Conservation (phyloP, 2,329 filamentous ascomycete genomes). For the Lachnum nothofagi region DNA sequence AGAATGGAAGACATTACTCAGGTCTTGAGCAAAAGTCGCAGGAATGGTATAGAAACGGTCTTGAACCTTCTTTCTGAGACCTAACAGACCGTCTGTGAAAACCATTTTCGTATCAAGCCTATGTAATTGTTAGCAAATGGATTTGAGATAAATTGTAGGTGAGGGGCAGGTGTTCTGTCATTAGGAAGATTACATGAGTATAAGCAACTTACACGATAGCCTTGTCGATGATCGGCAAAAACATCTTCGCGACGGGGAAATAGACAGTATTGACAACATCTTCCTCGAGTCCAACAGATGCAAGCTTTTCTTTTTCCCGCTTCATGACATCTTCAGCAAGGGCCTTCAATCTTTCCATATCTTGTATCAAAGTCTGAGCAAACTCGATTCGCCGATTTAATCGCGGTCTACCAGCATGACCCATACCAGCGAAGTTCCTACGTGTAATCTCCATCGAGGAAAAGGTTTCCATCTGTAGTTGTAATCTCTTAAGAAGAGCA, state of each 20-base stretch:
- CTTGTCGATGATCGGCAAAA: slow-evolving; percentile 74
- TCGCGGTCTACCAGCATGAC: slow-evolving; percentile 71
- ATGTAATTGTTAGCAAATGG: slow-evolving; percentile 34
- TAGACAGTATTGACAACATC: slow-evolving; percentile 84
- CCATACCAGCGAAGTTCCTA: slow-evolving; percentile 94
- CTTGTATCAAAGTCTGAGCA: slow-evolving; percentile 66
- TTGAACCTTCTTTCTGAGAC: slow-evolving; percentile 49
- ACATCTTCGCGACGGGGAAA: slow-evolving; percentile 75
- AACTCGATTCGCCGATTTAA: slow-evolving; percentile 83
- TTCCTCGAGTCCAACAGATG: slow-evolving; percentile 69
- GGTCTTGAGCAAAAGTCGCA: slow-evolving; percentile 51
- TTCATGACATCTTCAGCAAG: slow-evolving; percentile 67
- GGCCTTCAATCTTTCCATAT: slow-evolving; percentile 69
- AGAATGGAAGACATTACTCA: slow-evolving; percentile 49
- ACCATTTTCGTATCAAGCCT: slow-evolving; percentile 60
- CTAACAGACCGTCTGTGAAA: slow-evolving; percentile 49
- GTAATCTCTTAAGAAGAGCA: slow-evolving; percentile 83
- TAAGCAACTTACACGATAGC: slow-evolving; percentile 79
- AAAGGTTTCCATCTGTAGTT: slow-evolving; percentile 92
- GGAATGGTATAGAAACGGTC: slow-evolving; percentile 52
- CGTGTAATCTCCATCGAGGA: slow-evolving; percentile 96
- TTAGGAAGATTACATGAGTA: too few relatives aligned
- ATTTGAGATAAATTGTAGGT: not conserved
- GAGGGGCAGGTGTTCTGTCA: too few relatives aligned
- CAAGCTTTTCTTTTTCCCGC: slow-evolving; percentile 72